Conservation (phyloP, 2,329 filamentous ascomycete genomes). For the Trichoderma koningiopsis region DNA sequence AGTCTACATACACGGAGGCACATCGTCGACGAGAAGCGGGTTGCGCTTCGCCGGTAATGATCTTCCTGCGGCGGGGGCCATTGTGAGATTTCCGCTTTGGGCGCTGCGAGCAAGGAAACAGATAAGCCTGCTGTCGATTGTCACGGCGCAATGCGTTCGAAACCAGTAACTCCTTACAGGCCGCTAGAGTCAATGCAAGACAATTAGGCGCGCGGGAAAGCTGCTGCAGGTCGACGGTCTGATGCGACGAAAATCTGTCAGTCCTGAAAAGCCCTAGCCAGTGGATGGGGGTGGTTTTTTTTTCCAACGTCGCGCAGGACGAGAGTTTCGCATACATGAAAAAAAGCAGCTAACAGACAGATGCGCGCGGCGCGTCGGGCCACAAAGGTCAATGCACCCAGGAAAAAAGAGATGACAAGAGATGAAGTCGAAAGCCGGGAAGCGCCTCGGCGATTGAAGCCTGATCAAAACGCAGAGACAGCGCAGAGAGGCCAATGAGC, state of each 20-base stretch:
- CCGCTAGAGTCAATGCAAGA: conserved; percentile 13
- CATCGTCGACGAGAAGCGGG: conserved; percentile 64
- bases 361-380: conserved; percentile 24
- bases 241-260: not conserved
- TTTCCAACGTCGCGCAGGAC: conserved; percentile 11
- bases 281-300: not conserved
- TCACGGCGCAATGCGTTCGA: conserved; percentile 25
- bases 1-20: conserved; percentile 59
- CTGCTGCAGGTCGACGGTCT: conserved; percentile 2
- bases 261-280: conserved; percentile 1
- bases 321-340: conserved; percentile 18
- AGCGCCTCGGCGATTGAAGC: conserved; percentile 4
- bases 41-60: conserved; percentile 64
- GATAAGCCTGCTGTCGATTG: conserved; percentile 1
- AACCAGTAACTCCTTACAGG: conserved; percentile 29
- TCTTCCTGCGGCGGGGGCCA: conserved; percentile 43
- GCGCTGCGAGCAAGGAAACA: conserved; percentile 5
- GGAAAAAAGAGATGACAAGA: not conserved
- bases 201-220: conserved; percentile 31
- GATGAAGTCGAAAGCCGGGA: not conserved
- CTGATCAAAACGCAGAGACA: not conserved
- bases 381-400: conserved; percentile 13
- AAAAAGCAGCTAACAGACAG: not conserved
- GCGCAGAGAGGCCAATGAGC: conserved; percentile 2
- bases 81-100: conserved; percentile 30